Conservation (phyloP, 2,329 filamentous ascomycete genomes). For the Monosporascus sp. region DNA sequence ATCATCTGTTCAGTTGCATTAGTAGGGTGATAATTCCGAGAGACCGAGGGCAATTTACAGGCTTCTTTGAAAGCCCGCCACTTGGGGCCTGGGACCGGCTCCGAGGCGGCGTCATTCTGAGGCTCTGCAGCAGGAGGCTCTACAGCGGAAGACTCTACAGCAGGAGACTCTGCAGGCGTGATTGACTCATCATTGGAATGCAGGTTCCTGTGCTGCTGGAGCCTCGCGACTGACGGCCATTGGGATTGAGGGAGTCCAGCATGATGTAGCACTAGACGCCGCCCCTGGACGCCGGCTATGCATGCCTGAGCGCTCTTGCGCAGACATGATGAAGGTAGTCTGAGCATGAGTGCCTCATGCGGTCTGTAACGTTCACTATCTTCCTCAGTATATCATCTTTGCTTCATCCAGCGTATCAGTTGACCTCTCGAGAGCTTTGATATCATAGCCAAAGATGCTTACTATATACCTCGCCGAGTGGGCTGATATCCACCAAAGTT, state of each 20-base stretch:
- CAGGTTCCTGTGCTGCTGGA: conserved; percentile 1
- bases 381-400: not conserved
- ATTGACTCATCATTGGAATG: conserved; percentile 5
- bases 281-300: conserved; percentile 5
- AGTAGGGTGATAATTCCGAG: not conserved
- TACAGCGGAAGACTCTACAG: not conserved
- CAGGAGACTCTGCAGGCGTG: not conserved
- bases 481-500: no score
- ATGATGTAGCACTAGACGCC: not conserved
- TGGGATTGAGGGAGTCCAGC: not conserved
- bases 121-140: not conserved
- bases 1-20: not conserved
- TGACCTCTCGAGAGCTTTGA: no score
- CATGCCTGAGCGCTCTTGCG: conserved; percentile 9
- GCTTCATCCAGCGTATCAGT: no score
- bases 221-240: not conserved
- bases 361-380: no score
- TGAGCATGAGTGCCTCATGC: conserved; percentile 7
- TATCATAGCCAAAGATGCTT: not conserved
- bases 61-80: conserved; percentile 12
- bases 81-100: not conserved
- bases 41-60: conserved; percentile 13
- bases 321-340: conserved; percentile 6
- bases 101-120: not conserved
- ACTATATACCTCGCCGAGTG: not conserved